Evolutionary conservation across 495 filamentous ascomycete genomes (phyloP).

Genomic region (Terfezia claveryi): DNA sequence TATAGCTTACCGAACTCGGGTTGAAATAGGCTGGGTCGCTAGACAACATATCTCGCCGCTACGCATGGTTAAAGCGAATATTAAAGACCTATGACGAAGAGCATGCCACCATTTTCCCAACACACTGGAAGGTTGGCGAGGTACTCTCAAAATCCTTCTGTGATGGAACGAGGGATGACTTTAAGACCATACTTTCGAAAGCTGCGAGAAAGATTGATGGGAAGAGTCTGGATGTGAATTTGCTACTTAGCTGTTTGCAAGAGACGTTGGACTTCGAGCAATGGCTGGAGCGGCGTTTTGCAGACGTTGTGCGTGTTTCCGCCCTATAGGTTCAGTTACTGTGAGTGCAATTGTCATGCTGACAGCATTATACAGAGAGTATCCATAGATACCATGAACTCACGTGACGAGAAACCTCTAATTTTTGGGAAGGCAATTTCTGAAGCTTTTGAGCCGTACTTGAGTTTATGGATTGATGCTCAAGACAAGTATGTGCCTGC

Average conservation of each 20-base stretch:
- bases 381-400: constrained; percentile 83
- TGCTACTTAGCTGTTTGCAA: constrained; percentile 76
- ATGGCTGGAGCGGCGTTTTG: constrained; percentile 63
- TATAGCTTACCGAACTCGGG: too few species aligned
- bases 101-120: constrained; percentile 70
- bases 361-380: constrained; percentile 26
- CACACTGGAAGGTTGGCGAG: constrained; percentile 76
- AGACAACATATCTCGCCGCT: constrained; percentile 88
- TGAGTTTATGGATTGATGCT: constrained; percentile 90
- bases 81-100: constrained; percentile 92
- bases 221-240: constrained; percentile 69
- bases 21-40: constrained; percentile 49
- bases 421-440: constrained; percentile 85
- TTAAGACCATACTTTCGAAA: constrained; percentile 71
- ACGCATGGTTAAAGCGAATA: constrained; percentile 91
- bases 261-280: constrained; percentile 98
- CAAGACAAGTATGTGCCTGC: constrained; percentile 45
- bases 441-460: constrained; percentile 89
- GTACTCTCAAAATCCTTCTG: constrained; percentile 81
- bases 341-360: neutral
- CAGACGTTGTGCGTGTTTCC: constrained; percentile 31
- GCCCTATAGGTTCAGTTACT: neutral
- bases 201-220: constrained; percentile 61
- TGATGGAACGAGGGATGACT: constrained; percentile 86
- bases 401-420: constrained; percentile 50